Base-by-base conservation (phyloP, 345 rosid species). In the Dovyalis caffra region DNA sequence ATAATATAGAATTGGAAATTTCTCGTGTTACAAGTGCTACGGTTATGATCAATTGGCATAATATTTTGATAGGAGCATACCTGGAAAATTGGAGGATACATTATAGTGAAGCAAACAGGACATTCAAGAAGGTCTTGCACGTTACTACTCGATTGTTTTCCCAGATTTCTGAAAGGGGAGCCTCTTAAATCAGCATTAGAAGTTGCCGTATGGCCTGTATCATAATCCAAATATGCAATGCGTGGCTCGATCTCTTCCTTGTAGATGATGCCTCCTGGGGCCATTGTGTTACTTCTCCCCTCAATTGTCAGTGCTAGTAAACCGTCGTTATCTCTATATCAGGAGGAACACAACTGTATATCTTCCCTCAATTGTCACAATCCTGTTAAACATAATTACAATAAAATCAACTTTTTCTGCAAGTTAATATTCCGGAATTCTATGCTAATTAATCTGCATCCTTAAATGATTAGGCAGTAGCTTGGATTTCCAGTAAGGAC, bases 71-170 rank as follows among this genome's bases (percentile, higher is more conserved):
- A 43, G 69, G 26, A 58, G 40, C 76, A 75, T 56, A 93, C 98
- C 98, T 93, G 97, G 84, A 87, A 79, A 75, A 93, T 91, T 57
- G 97, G 98, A 78, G 97, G 97, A 79, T 87, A 91, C 93, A 93
- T 93, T 4, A 90, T 78, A 80, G 82, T 87, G 78, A 86, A 78
- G 85, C 98, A 93, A 74, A 90, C 87, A 8, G 91, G 87, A 76
- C 98, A 93, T 71, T 93, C 98, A 2, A 93, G 95, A 40, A 93
- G 90, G 78, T 91, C 91, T 5, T 91, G 91, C 69, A 93, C 91
- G 75, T 87, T 89, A 57, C 90, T 86, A 68, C 77, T 82, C 58
- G 90, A 85, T 31, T 87, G 74, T 26, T 86, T 69, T 66, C 94
- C 88, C 10, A 70, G 74, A 85, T 84, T 91, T 76, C 84, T 78